Conservation (phyloP, 2,329 filamentous ascomycete genomes). For the Ceratocystis cubensis region DNA sequence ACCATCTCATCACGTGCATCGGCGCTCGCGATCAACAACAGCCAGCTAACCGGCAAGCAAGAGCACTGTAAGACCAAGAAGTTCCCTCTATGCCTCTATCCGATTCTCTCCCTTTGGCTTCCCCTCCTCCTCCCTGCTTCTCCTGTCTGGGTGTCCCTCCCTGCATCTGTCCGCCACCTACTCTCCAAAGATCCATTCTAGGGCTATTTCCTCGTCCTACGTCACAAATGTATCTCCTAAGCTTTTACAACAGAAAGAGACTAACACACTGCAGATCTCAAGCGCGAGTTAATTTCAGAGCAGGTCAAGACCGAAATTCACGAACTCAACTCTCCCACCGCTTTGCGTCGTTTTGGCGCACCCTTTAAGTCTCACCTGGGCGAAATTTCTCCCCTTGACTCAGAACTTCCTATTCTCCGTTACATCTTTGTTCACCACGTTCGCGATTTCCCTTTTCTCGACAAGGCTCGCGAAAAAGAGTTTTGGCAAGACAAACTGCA, state of each 20-base stretch:
- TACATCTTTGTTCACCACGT: conserved; percentile 98
- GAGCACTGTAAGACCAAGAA: conserved; percentile 64
- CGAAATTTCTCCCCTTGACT: conserved; percentile 85
- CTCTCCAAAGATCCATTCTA: not conserved
- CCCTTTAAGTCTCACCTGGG: conserved; percentile 88
- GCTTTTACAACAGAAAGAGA: not conserved
- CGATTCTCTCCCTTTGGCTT: not conserved
- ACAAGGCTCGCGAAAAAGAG: conserved; percentile 94
- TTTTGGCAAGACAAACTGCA: conserved; percentile 99
- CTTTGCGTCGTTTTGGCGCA: conserved; percentile 85
- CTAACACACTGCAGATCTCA: conserved; percentile 55
- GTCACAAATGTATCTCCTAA: not conserved
- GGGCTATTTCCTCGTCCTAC: not conserved
- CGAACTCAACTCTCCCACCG: conserved; percentile 89
- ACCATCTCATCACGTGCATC: conserved; percentile 24
- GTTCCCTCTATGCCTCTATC: conserved; percentile 18
- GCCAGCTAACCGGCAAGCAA: conserved; percentile 78
- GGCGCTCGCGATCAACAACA: conserved; percentile 25
- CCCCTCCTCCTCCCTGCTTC: not conserved
- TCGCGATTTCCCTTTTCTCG: conserved; percentile 92
- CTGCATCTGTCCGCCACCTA: not conserved
- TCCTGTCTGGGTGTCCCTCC: not conserved
- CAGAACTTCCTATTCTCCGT: conserved; percentile 80
- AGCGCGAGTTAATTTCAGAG: conserved; percentile 81
- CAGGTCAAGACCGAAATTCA: conserved; percentile 84